phyloP scores from a whole-genome alignment of 106 monocot species.

The Posidonia australis region DNA sequence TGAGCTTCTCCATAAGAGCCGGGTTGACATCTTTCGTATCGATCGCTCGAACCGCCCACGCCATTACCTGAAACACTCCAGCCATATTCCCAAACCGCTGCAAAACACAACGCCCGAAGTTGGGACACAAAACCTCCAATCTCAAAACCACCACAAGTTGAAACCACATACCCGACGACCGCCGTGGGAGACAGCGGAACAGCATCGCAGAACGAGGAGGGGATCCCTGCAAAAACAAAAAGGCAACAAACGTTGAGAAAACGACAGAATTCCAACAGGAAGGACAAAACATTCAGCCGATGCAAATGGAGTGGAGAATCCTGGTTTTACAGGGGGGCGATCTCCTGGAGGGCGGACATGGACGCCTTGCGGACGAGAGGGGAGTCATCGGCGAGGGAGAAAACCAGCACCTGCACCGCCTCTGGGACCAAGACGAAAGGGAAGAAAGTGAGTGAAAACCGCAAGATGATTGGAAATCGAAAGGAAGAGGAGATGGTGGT shows the following conservation, averaged over 20 bases:
- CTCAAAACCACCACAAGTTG: not conserved
- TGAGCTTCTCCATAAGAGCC: constrained; percentile 45
- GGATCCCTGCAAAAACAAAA: constrained; percentile 54
- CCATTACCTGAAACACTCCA: constrained; percentile 81
- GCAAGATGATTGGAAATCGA: not conserved
- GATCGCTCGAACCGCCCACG: constrained; percentile 60
- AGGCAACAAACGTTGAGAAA: not conserved
- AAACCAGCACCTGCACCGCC: constrained; percentile 79
- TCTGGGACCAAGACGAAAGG: constrained; percentile 26
- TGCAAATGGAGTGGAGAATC: not conserved
- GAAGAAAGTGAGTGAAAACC: constrained; percentile 5
- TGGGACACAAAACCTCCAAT: not conserved
- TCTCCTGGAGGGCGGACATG: constrained; percentile 58
- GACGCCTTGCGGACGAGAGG: constrained; percentile 64
- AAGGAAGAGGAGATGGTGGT: not conserved
- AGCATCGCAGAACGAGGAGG: constrained; percentile 69
- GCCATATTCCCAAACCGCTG: constrained; percentile 87
- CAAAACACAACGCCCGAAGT: constrained; percentile 4
- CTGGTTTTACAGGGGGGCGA: constrained; percentile 62
- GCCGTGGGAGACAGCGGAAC: constrained; percentile 50
- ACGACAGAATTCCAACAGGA: not conserved
- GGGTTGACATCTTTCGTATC: constrained; percentile 50
- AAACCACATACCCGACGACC: constrained; percentile 54
- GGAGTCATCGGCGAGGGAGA: constrained; percentile 77
- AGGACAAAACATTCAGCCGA: not conserved